These are phyloP conservation scores for Lactarius vividus DNA, from an alignment of 768 basidiomycete species.

Conservation along the genomic window DNA sequence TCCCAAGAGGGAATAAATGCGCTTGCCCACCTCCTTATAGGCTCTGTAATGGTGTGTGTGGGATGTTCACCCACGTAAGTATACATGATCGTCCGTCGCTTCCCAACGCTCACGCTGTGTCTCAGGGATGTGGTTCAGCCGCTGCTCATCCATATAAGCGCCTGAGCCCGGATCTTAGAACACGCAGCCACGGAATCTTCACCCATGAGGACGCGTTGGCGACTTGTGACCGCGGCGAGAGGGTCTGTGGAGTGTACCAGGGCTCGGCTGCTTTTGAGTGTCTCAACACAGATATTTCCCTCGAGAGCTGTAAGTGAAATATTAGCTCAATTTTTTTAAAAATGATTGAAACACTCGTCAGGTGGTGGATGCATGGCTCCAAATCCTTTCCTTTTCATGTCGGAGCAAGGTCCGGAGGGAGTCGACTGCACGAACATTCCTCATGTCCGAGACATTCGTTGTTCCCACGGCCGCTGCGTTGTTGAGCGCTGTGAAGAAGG, in stretches of 20 bases:
- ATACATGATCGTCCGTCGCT: constrained; percentile 9
- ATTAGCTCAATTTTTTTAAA: too few relatives aligned
- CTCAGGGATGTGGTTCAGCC: constrained; percentile 43
- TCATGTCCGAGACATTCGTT: constrained; percentile 20
- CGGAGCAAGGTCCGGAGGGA: constrained; percentile 4
- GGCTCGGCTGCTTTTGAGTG: constrained; percentile 41
- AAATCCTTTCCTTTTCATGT: constrained; percentile 33
- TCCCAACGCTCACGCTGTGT: not conserved
- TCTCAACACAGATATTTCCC: constrained; percentile 36
- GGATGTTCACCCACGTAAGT: constrained; percentile 19
- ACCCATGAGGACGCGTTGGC: constrained; percentile 36
- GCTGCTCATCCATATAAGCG: constrained; percentile 31
- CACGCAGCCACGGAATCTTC: constrained; percentile 27
- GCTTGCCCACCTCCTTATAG: constrained; percentile 38
- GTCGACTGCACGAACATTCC: constrained; percentile 27
- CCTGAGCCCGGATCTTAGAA: constrained; percentile 3
- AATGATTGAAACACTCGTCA: constrained; percentile 11
- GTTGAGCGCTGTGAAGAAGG: not conserved
- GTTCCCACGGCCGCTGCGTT: constrained; percentile 19
- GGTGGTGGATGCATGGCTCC: constrained; percentile 43
- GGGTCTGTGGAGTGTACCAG: constrained; percentile 40
- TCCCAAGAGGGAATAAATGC: constrained; percentile 35
- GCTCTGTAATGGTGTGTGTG: constrained; percentile 45
- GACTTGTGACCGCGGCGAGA: constrained; percentile 34
- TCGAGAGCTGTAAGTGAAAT: constrained; percentile 41